Base-by-base conservation (phyloP, 495 filamentous ascomycete genomes). In the Staphylotrichum longicolle region DNA sequence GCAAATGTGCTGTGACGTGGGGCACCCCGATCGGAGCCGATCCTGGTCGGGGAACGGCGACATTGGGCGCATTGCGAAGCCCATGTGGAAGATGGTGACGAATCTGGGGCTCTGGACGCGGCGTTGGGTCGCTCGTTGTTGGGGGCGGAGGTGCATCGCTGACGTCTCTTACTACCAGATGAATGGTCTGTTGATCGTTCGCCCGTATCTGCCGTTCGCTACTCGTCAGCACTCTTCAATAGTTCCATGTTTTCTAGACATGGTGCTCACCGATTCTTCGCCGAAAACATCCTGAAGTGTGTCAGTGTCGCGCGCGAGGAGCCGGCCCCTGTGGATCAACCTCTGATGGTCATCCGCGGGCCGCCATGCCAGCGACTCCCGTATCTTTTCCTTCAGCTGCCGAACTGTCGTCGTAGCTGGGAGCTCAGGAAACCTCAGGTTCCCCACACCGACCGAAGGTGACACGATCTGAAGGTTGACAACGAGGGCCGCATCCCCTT, bases 401-500 rank as follows among this genome's bases (percentile, higher is more conserved):
- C 75, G 80, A 39, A 91, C 67, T 3, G 86, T 90, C 0, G 80
- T 82, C 1, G 80, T 72, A 5, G 79, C 72, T 3, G 83, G 73
- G 14, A 90, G 58, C 20, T 77, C 71, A 3, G 77, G 67, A 55
- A 91, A 80, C 15, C 77, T 78, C 42, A 88, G 70, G 6, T 79
- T 80, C 34, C 78, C 77, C 49, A 86, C 77, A 32, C 83, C 82
- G 37, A 79, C 67, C 2, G 85, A 86, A 3, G 87, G 87, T 63
- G 86, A 89, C 9, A 90, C 65, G 47, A 91, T 76, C 64, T 87
- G 79, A 35, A 91, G 73, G 35, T 80, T 83, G 63, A 89, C 78
- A 11, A 62, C 67, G 45, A 67, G 51, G 61, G 58, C 66, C 49
- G 56, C 56, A 35, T 60, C 58, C 41, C 54, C 66, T 14, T 67